Evolutionary conservation across 306 rosid genomes (phyloP).

Genomic region (Lathyrus aphaca): DNA sequence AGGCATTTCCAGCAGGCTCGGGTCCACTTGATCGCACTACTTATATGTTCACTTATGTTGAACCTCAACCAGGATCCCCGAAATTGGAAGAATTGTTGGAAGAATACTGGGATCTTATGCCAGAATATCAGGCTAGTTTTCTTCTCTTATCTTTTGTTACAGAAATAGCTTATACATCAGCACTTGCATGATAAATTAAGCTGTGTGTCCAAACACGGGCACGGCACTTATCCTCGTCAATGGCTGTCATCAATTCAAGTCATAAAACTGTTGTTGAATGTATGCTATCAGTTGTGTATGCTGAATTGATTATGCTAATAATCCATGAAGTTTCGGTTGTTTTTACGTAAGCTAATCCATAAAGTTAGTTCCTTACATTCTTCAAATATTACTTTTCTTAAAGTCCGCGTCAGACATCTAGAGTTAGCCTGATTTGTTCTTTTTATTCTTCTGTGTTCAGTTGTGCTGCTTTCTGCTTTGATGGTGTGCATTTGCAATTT

Average conservation of each 20-base stretch:
- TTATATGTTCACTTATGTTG: slow-evolving; percentile 88
- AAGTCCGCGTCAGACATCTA: not conserved
- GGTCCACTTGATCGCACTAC: slow-evolving; percentile 92
- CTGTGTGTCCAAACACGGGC: not conserved
- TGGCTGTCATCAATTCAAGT: not conserved
- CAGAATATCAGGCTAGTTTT: slow-evolving; percentile 80
- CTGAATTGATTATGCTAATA: not conserved
- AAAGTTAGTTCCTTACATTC: slow-evolving; percentile 4
- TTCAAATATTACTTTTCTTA: not conserved
- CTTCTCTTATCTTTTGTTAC: not conserved
- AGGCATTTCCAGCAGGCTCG: slow-evolving; percentile 98
- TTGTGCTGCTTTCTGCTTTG: slow-evolving; percentile 16
- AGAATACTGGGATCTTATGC: slow-evolving; percentile 88
- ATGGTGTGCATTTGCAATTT: slow-evolving; percentile 24
- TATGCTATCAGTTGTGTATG: not conserved
- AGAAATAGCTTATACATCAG: not conserved
- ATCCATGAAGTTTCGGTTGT: not conserved
- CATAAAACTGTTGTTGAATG: slow-evolving; percentile 4
- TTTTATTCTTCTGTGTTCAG: slow-evolving; percentile 14
- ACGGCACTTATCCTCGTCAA: not conserved
- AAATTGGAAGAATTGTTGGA: slow-evolving; percentile 80
- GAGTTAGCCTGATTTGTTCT: not conserved
- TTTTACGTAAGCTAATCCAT: not conserved
- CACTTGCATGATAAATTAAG: not conserved
- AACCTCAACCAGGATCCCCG: slow-evolving; percentile 86